Percentiles rank a stretch among this genome's conserved stretches.
These are phyloP conservation scores for Candida maesae DNA, from an alignment of 805 yeast genomes.

Conservation along the genomic window DNA sequence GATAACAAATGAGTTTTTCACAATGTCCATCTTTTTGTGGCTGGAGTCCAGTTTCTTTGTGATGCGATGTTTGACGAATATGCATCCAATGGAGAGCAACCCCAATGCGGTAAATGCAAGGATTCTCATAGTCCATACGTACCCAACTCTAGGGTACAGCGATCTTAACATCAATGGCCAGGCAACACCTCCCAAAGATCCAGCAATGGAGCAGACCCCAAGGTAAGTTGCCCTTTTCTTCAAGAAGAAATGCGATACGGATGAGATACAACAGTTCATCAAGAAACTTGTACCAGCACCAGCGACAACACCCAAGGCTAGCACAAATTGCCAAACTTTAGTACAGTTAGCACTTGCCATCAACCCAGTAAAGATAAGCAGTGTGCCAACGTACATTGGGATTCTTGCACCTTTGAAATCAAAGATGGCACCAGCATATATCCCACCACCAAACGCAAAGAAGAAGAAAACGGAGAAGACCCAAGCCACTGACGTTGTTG, in stretches of 20 bases:
- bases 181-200: constrained; percentile 44
- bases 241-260: constrained; percentile 42
- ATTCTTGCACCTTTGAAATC: constrained; percentile 53
- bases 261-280: constrained; percentile 38
- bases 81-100: constrained; percentile 28
- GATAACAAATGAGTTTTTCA: constrained; percentile 10
- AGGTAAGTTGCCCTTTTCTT: constrained; percentile 39
- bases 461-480: constrained; percentile 43
- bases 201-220: constrained; percentile 43
- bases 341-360: constrained; percentile 40
- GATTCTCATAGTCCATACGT: constrained; percentile 47
- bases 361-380: constrained; percentile 40
- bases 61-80: constrained; percentile 36
- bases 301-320: constrained; percentile 44
- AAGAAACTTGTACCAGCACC: constrained; percentile 46
- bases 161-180: constrained; percentile 41
- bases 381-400: constrained; percentile 42
- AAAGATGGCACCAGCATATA: constrained; percentile 46
- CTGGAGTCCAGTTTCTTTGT: constrained; percentile 6
- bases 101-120: constrained; percentile 38
- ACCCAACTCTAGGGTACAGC: constrained; percentile 39
- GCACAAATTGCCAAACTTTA: constrained; percentile 44
- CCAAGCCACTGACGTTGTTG: constrained; percentile 60
- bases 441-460: constrained; percentile 28
- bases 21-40: constrained; percentile 3